Evolutionary conservation across 495 filamentous ascomycete genomes (phyloP).

Genomic region (Oidiodendron maius): DNA sequence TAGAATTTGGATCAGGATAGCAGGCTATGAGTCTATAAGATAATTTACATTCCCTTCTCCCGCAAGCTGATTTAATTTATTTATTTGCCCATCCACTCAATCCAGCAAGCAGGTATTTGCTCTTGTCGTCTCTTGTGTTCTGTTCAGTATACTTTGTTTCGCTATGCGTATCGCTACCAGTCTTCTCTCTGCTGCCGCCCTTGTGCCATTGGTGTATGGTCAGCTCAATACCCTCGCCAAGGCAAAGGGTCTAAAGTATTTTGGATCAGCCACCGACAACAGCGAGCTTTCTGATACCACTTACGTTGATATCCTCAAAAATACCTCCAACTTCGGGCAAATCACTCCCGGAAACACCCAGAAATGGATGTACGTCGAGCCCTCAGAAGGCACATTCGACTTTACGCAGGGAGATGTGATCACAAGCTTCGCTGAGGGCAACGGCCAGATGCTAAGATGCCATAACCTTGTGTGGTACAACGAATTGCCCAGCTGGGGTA

Average conservation of each 20-base stretch:
- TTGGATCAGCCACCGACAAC: conserved; percentile 44
- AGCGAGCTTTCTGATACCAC: conserved; percentile 37
- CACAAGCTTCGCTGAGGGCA: conserved; percentile 40
- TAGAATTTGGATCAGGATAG: too few species aligned
- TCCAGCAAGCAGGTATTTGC: too few species aligned
- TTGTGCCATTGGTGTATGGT: conserved; percentile 23
- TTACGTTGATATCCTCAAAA: conserved; percentile 30
- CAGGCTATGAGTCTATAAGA: too few species aligned
- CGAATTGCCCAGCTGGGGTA: conserved; percentile 55
- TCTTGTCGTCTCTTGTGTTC: not conserved
- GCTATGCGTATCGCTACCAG: not conserved
- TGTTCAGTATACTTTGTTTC: not conserved
- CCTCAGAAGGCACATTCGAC: conserved; percentile 37
- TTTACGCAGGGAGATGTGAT: conserved; percentile 47
- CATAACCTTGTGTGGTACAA: conserved; percentile 59
- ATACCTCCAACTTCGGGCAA: conserved; percentile 41
- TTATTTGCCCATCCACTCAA: too few species aligned
- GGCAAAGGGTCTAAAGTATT: conserved; percentile 40
- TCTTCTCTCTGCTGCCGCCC: conserved; percentile 14
- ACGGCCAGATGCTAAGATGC: conserved; percentile 50
- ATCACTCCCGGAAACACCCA: conserved; percentile 35
- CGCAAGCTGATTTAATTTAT: too few species aligned
- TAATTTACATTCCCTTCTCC: too few species aligned
- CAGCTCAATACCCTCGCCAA: conserved; percentile 34
- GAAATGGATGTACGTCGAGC: conserved; percentile 45